These are phyloP conservation scores for Pseudohalonectria lignicola DNA, from an alignment of 2,329 filamentous ascomycete genomes.

Conservation along the genomic window DNA sequence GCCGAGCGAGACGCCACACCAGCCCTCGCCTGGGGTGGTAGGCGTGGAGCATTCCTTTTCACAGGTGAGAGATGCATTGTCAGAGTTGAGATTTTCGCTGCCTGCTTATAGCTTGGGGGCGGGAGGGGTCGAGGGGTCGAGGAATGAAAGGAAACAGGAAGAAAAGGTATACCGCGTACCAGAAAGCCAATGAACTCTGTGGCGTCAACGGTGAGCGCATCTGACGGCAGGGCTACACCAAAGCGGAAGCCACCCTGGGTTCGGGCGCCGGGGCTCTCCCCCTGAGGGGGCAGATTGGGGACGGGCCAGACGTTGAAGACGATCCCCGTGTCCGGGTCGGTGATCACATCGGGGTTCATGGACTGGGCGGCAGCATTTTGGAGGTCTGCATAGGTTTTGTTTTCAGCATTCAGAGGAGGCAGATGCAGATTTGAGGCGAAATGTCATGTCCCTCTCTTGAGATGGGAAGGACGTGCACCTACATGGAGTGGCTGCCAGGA, in stretches of 20 bases:
- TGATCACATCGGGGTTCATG: constrained; percentile 21
- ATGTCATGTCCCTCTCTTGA: no score
- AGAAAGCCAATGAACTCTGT: constrained; percentile 43
- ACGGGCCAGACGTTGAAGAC: constrained; percentile 38
- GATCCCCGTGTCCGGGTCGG: constrained; percentile 36
- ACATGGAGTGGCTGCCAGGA: constrained; percentile 1
- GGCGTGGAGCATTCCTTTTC: constrained; percentile 35
- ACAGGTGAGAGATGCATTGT: no score
- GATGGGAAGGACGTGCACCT: neutral
- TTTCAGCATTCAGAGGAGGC: no score
- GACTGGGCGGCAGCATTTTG: no score
- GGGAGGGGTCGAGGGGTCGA: no score
- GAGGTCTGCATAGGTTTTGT: no score
- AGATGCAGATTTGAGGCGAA: no score
- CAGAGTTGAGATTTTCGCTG: no score
- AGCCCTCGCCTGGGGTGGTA: constrained; percentile 33
- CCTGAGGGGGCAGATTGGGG: constrained; percentile 21
- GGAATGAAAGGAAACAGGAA: no score
- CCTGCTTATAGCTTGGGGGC: no score
- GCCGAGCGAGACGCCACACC: constrained; percentile 41
- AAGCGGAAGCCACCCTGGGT: constrained; percentile 26
- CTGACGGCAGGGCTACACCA: constrained; percentile 35
- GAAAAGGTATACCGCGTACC: no score
- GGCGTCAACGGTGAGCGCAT: constrained; percentile 28
- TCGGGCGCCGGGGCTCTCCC: constrained; percentile 10